Evolutionary conservation across 768 basidiomycete species (phyloP).

Genomic region (Collybia sp.): DNA sequence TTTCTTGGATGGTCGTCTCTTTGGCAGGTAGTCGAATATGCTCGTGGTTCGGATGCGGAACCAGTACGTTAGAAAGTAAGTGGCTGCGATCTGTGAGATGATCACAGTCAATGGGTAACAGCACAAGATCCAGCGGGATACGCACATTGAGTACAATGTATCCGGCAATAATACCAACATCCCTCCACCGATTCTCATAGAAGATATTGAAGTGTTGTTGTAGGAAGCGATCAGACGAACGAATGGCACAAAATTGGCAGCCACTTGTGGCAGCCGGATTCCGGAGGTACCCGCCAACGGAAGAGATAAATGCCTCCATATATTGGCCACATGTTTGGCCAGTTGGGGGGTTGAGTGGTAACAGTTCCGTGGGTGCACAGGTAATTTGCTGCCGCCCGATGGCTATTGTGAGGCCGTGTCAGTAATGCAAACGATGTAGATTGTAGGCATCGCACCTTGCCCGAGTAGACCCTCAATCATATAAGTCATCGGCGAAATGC

Average conservation of each 20-base stretch:
- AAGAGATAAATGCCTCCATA: slow-evolving; percentile 43
- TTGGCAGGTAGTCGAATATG: slow-evolving; percentile 17
- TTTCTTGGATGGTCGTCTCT: not conserved
- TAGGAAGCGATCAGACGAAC: slow-evolving; percentile 54
- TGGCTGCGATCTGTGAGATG: slow-evolving; percentile 30
- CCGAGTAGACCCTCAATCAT: slow-evolving; percentile 41
- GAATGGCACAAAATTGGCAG: slow-evolving; percentile 54
- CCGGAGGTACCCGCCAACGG: slow-evolving; percentile 54
- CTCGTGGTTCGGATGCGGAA: slow-evolving; percentile 41
- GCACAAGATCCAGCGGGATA: not conserved
- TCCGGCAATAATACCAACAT: slow-evolving; percentile 46
- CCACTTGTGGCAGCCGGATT: slow-evolving; percentile 42
- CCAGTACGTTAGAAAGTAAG: slow-evolving; percentile 52
- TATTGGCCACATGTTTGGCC: slow-evolving; percentile 55
- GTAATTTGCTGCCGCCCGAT: slow-evolving; percentile 43
- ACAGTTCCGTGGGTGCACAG: slow-evolving; percentile 62
- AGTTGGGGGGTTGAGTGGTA: slow-evolving; percentile 51
- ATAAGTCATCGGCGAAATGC: slow-evolving; percentile 50
- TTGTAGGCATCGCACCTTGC: slow-evolving; percentile 11
- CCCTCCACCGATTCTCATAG: slow-evolving; percentile 48
- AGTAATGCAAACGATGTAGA: not conserved
- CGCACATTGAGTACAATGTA: slow-evolving; percentile 44
- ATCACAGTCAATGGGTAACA: not conserved
- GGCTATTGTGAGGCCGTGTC: slow-evolving; percentile 29
- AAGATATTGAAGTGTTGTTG: slow-evolving; percentile 52